Conservation (phyloP, 169 alveolate species). For the Plasmodium adleri region DNA sequence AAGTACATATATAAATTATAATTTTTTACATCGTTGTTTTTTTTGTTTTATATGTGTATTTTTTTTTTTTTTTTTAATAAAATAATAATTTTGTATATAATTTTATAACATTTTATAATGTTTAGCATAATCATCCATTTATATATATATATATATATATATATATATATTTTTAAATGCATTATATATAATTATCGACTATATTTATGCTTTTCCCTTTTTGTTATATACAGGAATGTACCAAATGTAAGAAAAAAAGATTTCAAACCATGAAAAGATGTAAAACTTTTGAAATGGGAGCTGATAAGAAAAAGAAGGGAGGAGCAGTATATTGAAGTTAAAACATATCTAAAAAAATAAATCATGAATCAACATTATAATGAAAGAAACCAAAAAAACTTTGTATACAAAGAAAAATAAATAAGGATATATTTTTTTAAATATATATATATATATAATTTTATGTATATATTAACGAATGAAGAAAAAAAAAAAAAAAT, state of each 20-base stretch:
- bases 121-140: not conserved
- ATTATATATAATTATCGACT: not conserved
- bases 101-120: no score
- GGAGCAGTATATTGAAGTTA: constrained; percentile 85
- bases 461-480: no score
- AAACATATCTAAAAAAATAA: not conserved
- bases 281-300: constrained; percentile 99
- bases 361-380: not conserved
- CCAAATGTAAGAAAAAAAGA: constrained; percentile 97
- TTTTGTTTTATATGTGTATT: constrained; percentile 89
- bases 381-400: not conserved
- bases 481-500: no score
- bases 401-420: no score
- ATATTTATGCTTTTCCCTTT: not conserved
- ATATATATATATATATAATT: no score
- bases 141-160: constrained; percentile 7
- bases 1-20: constrained; percentile 15
- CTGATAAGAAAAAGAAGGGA: constrained; percentile 94
- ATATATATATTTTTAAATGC: not conserved
- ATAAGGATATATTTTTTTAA: no score
- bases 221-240: constrained; percentile 93
- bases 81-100: no score
- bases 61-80: no score
- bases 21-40: constrained; percentile 2
- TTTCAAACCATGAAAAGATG: constrained; percentile 97